These are phyloP conservation scores for Onygena corvina DNA, from an alignment of 2,329 filamentous ascomycete genomes.

Conservation along the genomic window DNA sequence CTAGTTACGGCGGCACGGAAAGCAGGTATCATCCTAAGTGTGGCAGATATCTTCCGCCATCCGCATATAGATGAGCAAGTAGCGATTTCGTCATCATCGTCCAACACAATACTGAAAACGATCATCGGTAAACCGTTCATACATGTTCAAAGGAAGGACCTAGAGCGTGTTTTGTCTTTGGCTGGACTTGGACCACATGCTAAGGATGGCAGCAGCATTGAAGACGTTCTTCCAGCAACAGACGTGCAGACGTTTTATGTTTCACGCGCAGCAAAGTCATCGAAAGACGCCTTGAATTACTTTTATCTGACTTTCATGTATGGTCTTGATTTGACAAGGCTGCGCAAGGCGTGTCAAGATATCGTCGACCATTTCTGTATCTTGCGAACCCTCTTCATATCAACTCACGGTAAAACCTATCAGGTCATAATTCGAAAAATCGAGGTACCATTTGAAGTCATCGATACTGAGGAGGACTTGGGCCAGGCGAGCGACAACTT, in stretches of 20 bases:
- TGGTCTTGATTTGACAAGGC: not conserved
- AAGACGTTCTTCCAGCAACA: conserved; percentile 3
- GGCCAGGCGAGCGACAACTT: conserved; percentile 12
- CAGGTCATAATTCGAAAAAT: conserved; percentile 1
- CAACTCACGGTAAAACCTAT: not conserved
- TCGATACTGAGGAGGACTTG: conserved; percentile 27
- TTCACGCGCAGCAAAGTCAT: conserved; percentile 5
- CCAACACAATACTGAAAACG: conserved; percentile 19
- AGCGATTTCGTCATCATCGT: conserved; percentile 19
- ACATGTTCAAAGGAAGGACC: conserved; percentile 6
- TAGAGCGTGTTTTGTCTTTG: conserved; percentile 6
- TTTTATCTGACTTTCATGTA: conserved; percentile 3
- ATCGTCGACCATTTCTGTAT: conserved; percentile 1
- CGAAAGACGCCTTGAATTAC: conserved; percentile 10
- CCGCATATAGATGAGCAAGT: conserved; percentile 6
- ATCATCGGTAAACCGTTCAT: conserved; percentile 3
- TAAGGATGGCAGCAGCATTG: not conserved
- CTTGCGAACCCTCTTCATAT: conserved; percentile 9
- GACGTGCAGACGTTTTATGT: conserved; percentile 3
- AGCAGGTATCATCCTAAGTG: conserved; percentile 23
- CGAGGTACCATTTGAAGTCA: not conserved
- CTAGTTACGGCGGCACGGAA: conserved; percentile 25
- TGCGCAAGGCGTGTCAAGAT: conserved; percentile 3
- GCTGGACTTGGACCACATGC: conserved; percentile 5
- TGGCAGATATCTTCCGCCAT: conserved; percentile 8